Conservation (phyloP, 345 rosid genomes). For the Nephelium lappaceum region DNA sequence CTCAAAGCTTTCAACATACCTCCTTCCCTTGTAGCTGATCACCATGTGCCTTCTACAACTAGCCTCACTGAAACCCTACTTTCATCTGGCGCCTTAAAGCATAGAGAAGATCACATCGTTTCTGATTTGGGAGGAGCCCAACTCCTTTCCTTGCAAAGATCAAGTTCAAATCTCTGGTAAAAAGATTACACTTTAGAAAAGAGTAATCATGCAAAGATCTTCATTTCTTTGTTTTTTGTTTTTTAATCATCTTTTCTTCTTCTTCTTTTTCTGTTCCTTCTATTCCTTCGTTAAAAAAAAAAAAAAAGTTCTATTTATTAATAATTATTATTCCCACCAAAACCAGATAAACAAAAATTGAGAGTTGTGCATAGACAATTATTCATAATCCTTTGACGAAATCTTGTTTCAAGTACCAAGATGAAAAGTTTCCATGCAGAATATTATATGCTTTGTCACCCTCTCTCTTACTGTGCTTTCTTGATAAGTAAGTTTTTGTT, state of each 20-base stretch:
- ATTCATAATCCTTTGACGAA: neutral
- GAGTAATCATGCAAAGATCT: slow-evolving; percentile 11
- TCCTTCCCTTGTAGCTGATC: slow-evolving; percentile 25
- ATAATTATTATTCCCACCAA: neutral
- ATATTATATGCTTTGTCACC: neutral
- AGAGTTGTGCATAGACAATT: neutral
- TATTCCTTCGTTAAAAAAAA: neutral
- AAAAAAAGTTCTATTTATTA: neutral
- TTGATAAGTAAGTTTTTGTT: neutral
- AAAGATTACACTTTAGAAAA: neutral
- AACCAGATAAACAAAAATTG: neutral
- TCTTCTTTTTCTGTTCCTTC: neutral
- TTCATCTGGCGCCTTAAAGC: slow-evolving; percentile 42
- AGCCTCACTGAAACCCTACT: slow-evolving; percentile 64
- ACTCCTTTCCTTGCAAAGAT: slow-evolving; percentile 61
- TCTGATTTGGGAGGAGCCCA: slow-evolving; percentile 41
- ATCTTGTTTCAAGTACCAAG: neutral
- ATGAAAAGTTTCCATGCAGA: slow-evolving; percentile 15
- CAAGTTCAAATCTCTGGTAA: slow-evolving; percentile 73
- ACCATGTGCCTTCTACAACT: slow-evolving; percentile 27
- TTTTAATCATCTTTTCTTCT: neutral
- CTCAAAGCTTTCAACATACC: slow-evolving; percentile 31
- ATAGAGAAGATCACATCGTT: slow-evolving; percentile 28
- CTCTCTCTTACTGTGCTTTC: neutral
- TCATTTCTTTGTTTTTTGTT: neutral